Conservation (phyloP, 257 asterid genomes). For the Scutellaria barbata region DNA sequence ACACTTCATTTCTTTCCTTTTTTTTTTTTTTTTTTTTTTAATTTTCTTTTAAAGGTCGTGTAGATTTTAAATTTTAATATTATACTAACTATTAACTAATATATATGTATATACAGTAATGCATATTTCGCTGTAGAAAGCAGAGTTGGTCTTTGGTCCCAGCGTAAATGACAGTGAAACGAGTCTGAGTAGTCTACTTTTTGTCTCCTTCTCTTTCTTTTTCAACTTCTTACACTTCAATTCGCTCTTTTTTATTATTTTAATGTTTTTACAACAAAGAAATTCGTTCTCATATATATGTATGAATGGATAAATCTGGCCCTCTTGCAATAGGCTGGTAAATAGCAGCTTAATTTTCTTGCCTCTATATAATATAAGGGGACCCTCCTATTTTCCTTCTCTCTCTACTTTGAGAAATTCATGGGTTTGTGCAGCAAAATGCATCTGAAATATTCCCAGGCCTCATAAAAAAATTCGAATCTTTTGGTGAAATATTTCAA, state of each 20-base stretch:
- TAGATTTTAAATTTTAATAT: background rate
- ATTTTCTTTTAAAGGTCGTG: constrained; percentile 1
- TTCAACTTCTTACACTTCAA: constrained; percentile 32
- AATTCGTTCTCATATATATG: too few relatives aligned
- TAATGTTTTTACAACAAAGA: too few relatives aligned
- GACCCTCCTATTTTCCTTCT: constrained; percentile 37
- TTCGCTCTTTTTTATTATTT: background rate
- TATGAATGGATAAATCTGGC: too few relatives aligned
- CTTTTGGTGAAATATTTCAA: constrained; percentile 15
- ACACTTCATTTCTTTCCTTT: constrained; percentile 3
- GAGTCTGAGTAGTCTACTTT: constrained; percentile 57
- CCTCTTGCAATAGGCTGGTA: too few relatives aligned
- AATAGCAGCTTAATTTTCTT: constrained; percentile 14
- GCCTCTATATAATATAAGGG: constrained; percentile 42
- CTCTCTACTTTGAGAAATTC: constrained; percentile 35
- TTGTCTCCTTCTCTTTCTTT: constrained; percentile 51
- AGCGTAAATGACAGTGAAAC: constrained; percentile 53
- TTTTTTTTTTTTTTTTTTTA: background rate
- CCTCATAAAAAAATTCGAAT: constrained; percentile 41
- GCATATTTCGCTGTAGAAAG: constrained; percentile 36
- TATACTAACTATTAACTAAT: background rate
- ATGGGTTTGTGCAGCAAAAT: constrained; percentile 48
- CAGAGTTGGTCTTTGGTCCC: constrained; percentile 38
- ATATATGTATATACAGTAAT: constrained; percentile 6
- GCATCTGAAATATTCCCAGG: constrained; percentile 39